phyloP scores from a whole-genome alignment of 768 basidiomycete species.

The Strobilomyces echinocephalus region DNA sequence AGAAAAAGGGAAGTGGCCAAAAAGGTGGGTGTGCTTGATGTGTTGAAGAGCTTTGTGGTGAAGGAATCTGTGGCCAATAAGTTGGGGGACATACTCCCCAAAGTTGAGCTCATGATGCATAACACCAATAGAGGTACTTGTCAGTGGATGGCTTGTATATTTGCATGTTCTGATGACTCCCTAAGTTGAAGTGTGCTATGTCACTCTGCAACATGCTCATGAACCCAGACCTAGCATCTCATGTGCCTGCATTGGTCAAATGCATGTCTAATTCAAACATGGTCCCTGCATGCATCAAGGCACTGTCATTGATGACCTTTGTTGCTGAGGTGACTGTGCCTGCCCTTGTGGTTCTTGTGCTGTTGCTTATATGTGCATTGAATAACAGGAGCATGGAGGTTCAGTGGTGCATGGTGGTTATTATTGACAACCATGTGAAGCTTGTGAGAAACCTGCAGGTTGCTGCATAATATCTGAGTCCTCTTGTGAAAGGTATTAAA shows the following conservation, averaged over 20 bases:
- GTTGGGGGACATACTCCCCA: constrained; percentile 76
- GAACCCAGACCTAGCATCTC: constrained; percentile 88
- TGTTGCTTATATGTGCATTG: constrained; percentile 82
- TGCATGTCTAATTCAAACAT: constrained; percentile 90
- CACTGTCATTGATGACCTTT: constrained; percentile 90
- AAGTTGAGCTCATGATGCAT: constrained; percentile 87
- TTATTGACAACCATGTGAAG: constrained; percentile 95
- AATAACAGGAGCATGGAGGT: constrained; percentile 97
- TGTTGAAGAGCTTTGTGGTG: constrained; percentile 69
- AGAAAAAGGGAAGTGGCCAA: constrained; percentile 87
- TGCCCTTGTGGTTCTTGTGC: constrained; percentile 93
- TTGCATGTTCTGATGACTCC: constrained; percentile 7
- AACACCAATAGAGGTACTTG: constrained; percentile 85
- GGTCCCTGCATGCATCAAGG: constrained; percentile 91
- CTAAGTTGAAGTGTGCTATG: constrained; percentile 90
- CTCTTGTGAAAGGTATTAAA: constrained; percentile 86
- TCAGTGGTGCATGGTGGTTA: constrained; percentile 88
- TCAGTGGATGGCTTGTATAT: constrained; percentile 13
- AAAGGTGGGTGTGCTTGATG: constrained; percentile 90
- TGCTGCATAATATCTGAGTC: constrained; percentile 82
- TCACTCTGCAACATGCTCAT: constrained; percentile 85
- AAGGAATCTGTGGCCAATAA: constrained; percentile 77
- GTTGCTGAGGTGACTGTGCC: constrained; percentile 96
- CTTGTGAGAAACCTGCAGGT: constrained; percentile 88
- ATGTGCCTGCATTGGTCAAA: constrained; percentile 84